phyloP scores from a whole-genome alignment of 139 green algal species.

The Zygnema circumcarinatum region DNA sequence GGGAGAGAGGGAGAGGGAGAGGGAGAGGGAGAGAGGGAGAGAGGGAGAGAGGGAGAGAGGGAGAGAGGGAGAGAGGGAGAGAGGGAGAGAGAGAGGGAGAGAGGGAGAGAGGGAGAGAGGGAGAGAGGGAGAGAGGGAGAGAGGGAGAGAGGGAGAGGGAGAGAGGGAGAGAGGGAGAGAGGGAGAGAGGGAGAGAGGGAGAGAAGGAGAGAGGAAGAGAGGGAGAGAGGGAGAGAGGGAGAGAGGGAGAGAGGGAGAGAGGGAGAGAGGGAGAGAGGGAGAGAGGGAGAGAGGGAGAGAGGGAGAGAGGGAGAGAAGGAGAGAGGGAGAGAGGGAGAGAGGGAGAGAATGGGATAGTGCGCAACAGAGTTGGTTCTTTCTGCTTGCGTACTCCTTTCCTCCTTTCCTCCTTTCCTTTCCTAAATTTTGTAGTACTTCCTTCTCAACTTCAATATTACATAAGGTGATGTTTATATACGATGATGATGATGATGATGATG shows the following conservation, averaged over 20 bases:
- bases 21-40: neutral
- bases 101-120: neutral
- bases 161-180: neutral
- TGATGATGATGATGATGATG: too few species aligned
- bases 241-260: neutral
- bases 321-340: neutral
- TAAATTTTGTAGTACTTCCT: too few species aligned
- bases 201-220: neutral
- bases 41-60: neutral
- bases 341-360: neutral
- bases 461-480: too few species aligned
- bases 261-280: neutral
- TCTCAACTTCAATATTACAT: too few species aligned
- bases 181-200: neutral
- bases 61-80: neutral
- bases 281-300: neutral
- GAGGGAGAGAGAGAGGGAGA: neutral
- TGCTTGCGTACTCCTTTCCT: too few species aligned
- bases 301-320: neutral
- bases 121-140: neutral
- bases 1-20: neutral
- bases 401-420: too few species aligned
- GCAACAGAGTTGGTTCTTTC: neutral
- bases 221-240: neutral
- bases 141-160: neutral